Evolutionary conservation across 352 stramenopile species (phyloP).

Genomic region (Pseudoperonospora humuli): DNA sequence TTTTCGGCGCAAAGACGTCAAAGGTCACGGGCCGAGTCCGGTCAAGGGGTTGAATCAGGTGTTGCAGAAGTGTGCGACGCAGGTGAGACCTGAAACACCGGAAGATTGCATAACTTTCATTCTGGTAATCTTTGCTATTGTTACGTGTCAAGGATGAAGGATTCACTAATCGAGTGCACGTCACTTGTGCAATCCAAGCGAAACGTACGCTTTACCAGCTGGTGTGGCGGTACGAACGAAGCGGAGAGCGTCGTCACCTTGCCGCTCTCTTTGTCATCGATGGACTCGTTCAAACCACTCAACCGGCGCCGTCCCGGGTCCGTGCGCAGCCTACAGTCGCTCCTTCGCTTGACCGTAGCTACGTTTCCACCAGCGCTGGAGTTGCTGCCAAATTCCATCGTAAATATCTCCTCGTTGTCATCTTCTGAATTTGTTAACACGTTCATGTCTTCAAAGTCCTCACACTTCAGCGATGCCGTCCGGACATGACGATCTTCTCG

Average conservation of each 20-base stretch:
- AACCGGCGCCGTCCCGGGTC: constrained; percentile 10
- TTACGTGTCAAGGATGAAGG: too few species aligned
- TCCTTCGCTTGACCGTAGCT: constrained; percentile 17
- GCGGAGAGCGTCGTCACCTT: constrained; percentile 33
- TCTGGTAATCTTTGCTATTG: constrained; percentile 9
- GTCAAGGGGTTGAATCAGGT: too few species aligned
- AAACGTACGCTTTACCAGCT: constrained; percentile 70
- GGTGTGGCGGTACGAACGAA: constrained; percentile 69
- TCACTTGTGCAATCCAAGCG: constrained; percentile 54
- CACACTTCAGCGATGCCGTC: constrained; percentile 27
- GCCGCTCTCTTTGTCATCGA: constrained; percentile 20
- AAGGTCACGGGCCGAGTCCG: too few species aligned
- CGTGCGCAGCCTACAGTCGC: constrained; percentile 1
- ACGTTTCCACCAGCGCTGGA: constrained; percentile 17
- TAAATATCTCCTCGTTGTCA: constrained; percentile 62
- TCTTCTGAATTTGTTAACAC: constrained; percentile 27
- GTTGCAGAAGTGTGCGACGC: too few species aligned
- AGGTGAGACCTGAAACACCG: too few species aligned
- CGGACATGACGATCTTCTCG: constrained; percentile 7
- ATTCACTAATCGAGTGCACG: too few species aligned
- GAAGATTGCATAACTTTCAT: background rate
- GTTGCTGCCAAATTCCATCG: constrained; percentile 59
- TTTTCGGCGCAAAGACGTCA: too few species aligned
- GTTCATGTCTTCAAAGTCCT: constrained; percentile 31
- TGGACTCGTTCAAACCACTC: constrained; percentile 14